Evolutionary conservation across 352 stramenopile species (phyloP).

Genomic region (Phytophthora citrophthora): DNA sequence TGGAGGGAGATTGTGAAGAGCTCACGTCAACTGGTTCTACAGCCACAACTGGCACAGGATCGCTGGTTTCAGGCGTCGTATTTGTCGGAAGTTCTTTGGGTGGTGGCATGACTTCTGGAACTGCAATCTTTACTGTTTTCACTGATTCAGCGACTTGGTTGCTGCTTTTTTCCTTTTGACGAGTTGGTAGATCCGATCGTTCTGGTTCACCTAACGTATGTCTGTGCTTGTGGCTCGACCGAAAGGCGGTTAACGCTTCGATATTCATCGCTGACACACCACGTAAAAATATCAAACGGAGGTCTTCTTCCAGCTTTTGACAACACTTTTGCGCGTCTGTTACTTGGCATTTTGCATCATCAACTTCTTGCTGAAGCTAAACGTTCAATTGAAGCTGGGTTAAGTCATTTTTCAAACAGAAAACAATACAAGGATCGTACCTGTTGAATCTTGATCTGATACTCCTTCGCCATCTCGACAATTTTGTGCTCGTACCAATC

Average conservation of each 20-base stretch:
- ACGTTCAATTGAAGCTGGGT: slow-evolving; percentile 1
- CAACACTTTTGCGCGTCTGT: slow-evolving; percentile 45
- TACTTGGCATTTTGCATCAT: slow-evolving; percentile 42
- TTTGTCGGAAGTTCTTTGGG: slow-evolving; percentile 2
- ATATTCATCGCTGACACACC: slow-evolving; percentile 83
- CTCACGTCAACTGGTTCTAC: background rate
- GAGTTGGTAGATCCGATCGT: background rate
- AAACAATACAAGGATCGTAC: slow-evolving; percentile 12
- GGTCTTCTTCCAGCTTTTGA: slow-evolving; percentile 63
- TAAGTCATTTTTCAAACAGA: background rate
- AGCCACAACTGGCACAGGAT: background rate
- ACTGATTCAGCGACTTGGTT: background rate
- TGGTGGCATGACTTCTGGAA: background rate
- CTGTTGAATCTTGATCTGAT: slow-evolving; percentile 53
- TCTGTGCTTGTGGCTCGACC: slow-evolving; percentile 48
- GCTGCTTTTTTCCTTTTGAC: slow-evolving; percentile 1
- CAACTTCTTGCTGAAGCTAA: slow-evolving; percentile 52
- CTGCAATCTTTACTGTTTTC: background rate
- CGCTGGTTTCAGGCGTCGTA: background rate
- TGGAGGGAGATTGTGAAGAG: background rate
- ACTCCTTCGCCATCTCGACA: slow-evolving; percentile 39
- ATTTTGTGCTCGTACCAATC: slow-evolving; percentile 36
- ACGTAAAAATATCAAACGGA: slow-evolving; percentile 71
- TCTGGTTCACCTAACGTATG: slow-evolving; percentile 8
- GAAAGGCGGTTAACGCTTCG: slow-evolving; percentile 70